These are phyloP conservation scores for Pestalotiopsis sp. DNA, from an alignment of 2,329 filamentous ascomycete species.

Conservation along the genomic window DNA sequence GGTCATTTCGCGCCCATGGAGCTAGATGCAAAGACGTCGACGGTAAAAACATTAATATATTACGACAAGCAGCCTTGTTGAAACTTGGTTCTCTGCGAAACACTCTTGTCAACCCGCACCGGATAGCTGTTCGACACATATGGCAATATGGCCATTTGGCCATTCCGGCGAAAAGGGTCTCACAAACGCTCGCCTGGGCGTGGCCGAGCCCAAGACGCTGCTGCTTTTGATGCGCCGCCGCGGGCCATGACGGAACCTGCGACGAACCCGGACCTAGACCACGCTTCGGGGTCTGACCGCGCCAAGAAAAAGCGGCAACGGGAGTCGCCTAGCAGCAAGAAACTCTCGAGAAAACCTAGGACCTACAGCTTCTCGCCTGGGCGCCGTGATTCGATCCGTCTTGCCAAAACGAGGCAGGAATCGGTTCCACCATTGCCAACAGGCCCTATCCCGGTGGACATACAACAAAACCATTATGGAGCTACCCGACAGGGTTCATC, in stretches of 20 bases:
- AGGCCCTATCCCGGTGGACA: constrained; percentile 16
- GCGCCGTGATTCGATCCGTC: constrained; percentile 54
- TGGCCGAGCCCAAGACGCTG: constrained; percentile 42
- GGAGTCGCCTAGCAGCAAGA: constrained; percentile 24
- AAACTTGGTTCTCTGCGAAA: constrained; percentile 7
- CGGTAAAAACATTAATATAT: constrained; percentile 26
- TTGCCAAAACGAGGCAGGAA: constrained; percentile 33
- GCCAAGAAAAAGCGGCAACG: constrained; percentile 10
- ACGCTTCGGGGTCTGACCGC: background rate
- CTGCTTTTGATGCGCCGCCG: constrained; percentile 13
- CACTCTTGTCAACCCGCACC: background rate
- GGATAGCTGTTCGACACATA: background rate
- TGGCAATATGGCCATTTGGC: constrained; percentile 75
- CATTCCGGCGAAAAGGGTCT: constrained; percentile 74
- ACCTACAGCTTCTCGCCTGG: constrained; percentile 60
- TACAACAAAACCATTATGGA: constrained; percentile 15
- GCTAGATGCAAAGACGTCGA: constrained; percentile 26
- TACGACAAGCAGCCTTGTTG: constrained; percentile 22
- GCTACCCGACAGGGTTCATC: constrained; percentile 11
- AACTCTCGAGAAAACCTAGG: constrained; percentile 40
- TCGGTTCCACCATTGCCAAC: constrained; percentile 25
- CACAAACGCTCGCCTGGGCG: constrained; percentile 58
- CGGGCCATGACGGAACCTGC: constrained; percentile 28
- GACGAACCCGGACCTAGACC: background rate
- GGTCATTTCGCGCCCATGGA: constrained; percentile 32